These are phyloP conservation scores for Speleostelium caveatum DNA, from an alignment of 78 protist genomes.

Conservation along the genomic window DNA sequence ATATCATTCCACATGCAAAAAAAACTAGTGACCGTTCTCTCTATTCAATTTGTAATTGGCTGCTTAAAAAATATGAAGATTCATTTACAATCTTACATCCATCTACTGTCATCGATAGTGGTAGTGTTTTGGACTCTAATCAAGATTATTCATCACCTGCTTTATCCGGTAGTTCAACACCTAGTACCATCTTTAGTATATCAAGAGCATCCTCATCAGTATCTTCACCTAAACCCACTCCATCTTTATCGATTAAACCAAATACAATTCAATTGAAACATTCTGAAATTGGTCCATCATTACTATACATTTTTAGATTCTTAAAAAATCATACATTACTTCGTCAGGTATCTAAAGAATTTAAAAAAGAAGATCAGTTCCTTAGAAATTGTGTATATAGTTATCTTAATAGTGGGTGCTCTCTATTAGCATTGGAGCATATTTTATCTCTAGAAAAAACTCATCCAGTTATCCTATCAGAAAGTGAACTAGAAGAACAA, in stretches of 20 bases:
- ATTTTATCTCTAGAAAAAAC: slow-evolving; percentile 3
- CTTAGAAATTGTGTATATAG: slow-evolving; percentile 28
- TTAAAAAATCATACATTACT: slow-evolving; percentile 22
- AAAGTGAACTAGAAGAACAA: neutral
- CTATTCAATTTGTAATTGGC: slow-evolving; percentile 19
- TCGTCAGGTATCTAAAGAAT: slow-evolving; percentile 23
- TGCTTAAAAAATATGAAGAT: slow-evolving; percentile 62
- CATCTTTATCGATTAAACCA: neutral
- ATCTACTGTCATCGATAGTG: neutral
- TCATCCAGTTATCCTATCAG: slow-evolving; percentile 22
- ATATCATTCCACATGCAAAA: slow-evolving; percentile 71
- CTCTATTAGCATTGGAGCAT: slow-evolving; percentile 34
- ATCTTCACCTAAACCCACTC: neutral
- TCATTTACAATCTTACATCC: slow-evolving; percentile 31
- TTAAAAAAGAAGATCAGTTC: slow-evolving; percentile 58
- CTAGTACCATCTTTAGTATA: neutral
- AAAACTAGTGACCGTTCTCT: slow-evolving; percentile 50
- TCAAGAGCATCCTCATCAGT: neutral
- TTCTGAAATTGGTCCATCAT: slow-evolving; percentile 63
- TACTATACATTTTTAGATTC: slow-evolving; percentile 51
- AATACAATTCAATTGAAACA: slow-evolving; percentile 3
- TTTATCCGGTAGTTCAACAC: slow-evolving; percentile 19
- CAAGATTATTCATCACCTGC: neutral
- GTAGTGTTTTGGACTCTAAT: neutral
- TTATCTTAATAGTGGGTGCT: slow-evolving; percentile 64